These are phyloP conservation scores for Phaeophleospora eucalypticola DNA, from an alignment of 2,329 filamentous ascomycete species.

Conservation along the genomic window DNA sequence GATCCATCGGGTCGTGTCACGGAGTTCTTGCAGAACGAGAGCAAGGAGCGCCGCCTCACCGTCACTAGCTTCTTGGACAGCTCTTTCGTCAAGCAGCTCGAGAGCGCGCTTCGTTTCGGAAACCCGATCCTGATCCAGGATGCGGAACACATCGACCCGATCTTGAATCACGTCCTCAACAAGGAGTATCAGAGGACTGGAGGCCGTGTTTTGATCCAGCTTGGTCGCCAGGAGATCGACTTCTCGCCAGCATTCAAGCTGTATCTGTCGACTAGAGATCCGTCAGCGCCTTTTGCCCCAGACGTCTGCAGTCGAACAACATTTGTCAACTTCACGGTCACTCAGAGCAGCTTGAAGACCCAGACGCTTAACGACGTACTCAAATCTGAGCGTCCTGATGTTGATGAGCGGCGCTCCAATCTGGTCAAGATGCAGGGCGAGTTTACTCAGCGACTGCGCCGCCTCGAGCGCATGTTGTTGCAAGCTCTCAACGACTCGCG, in stretches of 20 bases:
- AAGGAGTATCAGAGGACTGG: conserved; percentile 99
- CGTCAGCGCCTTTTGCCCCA: conserved; percentile 89
- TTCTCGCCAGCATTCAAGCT: conserved; percentile 96
- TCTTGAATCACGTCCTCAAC: conserved; percentile 97
- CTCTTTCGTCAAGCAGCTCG: conserved; percentile 95
- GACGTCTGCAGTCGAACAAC: conserved; percentile 98
- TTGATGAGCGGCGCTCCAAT: conserved; percentile 92
- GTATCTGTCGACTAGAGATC: conserved; percentile 91
- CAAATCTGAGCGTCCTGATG: conserved; percentile 94
- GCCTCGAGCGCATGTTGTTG: conserved; percentile 88
- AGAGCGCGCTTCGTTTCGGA: conserved; percentile 93
- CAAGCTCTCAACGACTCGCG: conserved; percentile 96
- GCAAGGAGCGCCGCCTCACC: conserved; percentile 86
- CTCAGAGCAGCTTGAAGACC: conserved; percentile 95
- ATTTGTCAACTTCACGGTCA: conserved; percentile 99
- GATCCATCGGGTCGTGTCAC: conserved; percentile 93
- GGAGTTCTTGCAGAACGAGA: conserved; percentile 92
- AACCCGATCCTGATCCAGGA: conserved; percentile 99
- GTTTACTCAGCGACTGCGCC: conserved; percentile 95
- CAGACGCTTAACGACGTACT: conserved; percentile 96
- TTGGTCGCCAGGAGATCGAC: conserved; percentile 98
- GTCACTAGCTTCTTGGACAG: conserved; percentile 98
- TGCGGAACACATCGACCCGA: conserved; percentile 92
- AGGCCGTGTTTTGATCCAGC: conserved; percentile 94
- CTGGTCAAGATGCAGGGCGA: conserved; percentile 98